Conservation (phyloP, 164 flowering plant species). For the Amborella trichopoda region DNA sequence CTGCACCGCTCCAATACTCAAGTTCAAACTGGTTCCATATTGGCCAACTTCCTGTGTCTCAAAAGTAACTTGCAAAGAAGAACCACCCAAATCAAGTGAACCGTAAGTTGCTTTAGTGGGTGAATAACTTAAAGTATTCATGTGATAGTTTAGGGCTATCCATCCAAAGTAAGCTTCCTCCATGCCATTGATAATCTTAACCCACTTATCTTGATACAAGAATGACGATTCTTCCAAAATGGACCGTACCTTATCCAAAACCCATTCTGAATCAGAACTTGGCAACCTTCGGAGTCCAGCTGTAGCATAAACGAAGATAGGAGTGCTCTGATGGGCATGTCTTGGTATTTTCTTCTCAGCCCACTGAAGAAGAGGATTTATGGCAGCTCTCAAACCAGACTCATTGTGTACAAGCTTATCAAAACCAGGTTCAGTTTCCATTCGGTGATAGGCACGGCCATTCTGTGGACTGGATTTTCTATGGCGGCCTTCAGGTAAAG, state of each 20-base stretch:
- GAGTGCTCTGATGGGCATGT: constrained; percentile 58
- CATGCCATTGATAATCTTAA: constrained; percentile 67
- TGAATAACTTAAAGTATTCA: constrained; percentile 42
- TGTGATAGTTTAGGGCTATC: constrained; percentile 85
- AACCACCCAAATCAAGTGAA: constrained; percentile 96
- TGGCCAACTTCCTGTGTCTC: constrained; percentile 38
- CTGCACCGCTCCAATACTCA: constrained; percentile 62
- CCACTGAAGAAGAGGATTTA: constrained; percentile 82
- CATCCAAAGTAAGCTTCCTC: constrained; percentile 99
- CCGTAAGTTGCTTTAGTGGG: constrained; percentile 70
- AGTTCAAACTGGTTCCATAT: constrained; percentile 53
- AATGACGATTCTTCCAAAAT: constrained; percentile 60
- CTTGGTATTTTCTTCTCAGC: constrained; percentile 93
- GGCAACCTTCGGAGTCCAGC: constrained; percentile 93
- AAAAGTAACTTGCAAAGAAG: constrained; percentile 94
- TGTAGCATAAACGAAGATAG: constrained; percentile 83
- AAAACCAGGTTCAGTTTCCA: constrained; percentile 98
- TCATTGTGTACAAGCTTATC: constrained; percentile 71
- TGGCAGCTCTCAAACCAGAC: constrained; percentile 60
- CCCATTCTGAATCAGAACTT: constrained; percentile 66
- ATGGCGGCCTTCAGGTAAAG: constrained; percentile 39
- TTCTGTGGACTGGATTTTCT: constrained; percentile 31
- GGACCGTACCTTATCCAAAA: constrained; percentile 73
- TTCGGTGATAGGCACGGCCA: constrained; percentile 85
- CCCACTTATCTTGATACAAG: constrained; percentile 63